Evolutionary conservation across 1,284 basidiomycete species (phyloP).

Genomic region (Sutorius eximius): DNA sequence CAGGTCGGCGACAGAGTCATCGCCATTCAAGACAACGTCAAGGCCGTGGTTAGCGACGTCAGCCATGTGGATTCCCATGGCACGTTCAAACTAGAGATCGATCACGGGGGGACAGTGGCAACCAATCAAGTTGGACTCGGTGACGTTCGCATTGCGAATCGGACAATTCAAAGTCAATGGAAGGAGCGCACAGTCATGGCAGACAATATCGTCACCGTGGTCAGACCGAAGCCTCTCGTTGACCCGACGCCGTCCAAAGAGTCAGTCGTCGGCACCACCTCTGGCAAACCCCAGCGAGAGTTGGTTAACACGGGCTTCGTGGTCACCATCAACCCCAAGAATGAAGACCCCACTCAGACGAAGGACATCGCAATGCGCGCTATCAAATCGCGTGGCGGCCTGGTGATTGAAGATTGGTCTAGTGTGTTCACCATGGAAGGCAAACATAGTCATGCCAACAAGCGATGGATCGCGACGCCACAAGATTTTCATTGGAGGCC

Average conservation of each 20-base stretch:
- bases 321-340: slow-evolving; percentile 45
- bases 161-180: slow-evolving; percentile 52
- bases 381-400: slow-evolving; percentile 59
- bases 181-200: slow-evolving; percentile 46
- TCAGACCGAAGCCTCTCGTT: slow-evolving; percentile 31
- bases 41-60: slow-evolving; percentile 40
- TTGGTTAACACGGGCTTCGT: slow-evolving; percentile 51
- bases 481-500: slow-evolving; percentile 49
- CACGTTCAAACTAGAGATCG: slow-evolving; percentile 41
- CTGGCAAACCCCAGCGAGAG: slow-evolving; percentile 36
- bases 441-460: slow-evolving; percentile 40
- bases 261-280: slow-evolving; percentile 32
- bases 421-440: slow-evolving; percentile 65
- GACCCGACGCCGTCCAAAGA: slow-evolving; percentile 47
- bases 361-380: slow-evolving; percentile 43
- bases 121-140: slow-evolving; percentile 29
- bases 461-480: slow-evolving; percentile 52
- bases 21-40: slow-evolving; percentile 32
- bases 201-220: slow-evolving; percentile 43
- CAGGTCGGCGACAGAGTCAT: slow-evolving; percentile 57
- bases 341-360: slow-evolving; percentile 24
- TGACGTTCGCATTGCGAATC: slow-evolving; percentile 48
- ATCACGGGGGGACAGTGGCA: slow-evolving; percentile 39
- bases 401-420: slow-evolving; percentile 63
- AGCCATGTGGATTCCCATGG: slow-evolving; percentile 35